Evolutionary conservation across 768 basidiomycete species (phyloP), one percentile per base, ranked within the genome.

Genomic region (Tephrocybe sp.): DNA sequence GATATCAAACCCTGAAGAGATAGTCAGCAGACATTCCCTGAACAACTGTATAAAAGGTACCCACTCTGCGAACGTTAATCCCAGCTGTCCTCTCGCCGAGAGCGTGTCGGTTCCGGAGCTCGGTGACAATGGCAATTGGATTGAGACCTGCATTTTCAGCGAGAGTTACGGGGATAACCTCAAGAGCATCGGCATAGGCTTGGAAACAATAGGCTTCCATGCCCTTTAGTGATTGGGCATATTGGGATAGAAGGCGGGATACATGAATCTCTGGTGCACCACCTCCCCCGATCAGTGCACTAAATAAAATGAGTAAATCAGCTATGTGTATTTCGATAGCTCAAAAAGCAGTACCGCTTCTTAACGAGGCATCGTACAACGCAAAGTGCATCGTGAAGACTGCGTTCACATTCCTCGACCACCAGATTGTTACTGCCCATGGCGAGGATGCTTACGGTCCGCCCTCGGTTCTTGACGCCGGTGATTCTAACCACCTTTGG

Each of bases 121-220:
- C 97, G 22, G 97, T 99, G 48, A 99, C 95, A 65, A 99, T 98
- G 6, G 92, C 87, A 58, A 99, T 98, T 5, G 97, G 93, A 70
- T 98, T 97, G 51, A 99, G 77, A 38, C 97, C 97, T 19, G 97
- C 97, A 65, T 99, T 99, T 72, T 99, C 97, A 20, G 97, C 97
- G 17, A 99, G 77, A 0, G 97, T 99, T 2, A 88, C 96, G 4
- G 97, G 97, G 55, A 99, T 98, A 55, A 98, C 90, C 68, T 98
- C 97, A 43, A 99, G 79, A 1, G 97, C 94, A 62, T 98, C 96
- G 23, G 97, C 95, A 63, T 93, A 99, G 3, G 94, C 95, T 62
- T 97, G 92, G 84, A 98, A 97, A 70, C 97, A 98, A 69, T 98
- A 98, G 8, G 96, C 92, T 68, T 98, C 95, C 88, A 98, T 98